Base-by-base conservation (phyloP, 2,329 filamentous ascomycete species). In the Septoria linicola region DNA sequence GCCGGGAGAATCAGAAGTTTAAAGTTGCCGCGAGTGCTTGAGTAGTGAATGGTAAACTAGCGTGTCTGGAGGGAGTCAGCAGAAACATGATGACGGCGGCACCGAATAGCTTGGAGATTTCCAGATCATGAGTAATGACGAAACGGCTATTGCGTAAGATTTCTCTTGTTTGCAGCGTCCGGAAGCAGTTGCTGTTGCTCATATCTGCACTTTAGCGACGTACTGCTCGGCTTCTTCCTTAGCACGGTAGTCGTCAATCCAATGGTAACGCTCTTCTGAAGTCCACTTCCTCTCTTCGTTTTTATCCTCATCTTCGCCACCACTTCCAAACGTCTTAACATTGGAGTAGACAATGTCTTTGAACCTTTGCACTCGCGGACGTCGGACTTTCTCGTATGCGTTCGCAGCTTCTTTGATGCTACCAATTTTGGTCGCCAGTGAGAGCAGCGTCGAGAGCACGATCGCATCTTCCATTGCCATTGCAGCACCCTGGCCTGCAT, bases 381-480 rank as follows among this genome's bases (percentile, higher is more conserved):
- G 23, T 14, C 50, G 37, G 8, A 53, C 30, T 13, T 30, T 39
- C 10, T 53, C 50, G 19, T 53, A 53, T 11, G 43, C 32, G 13
- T 32, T 36, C 23, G 35, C 21, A 6, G 48, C 31, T 19, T 35
- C 23, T 13, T n/a, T n/a, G 11, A 40, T 20, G 10, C 35, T 30
- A 11, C 27, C 25, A 13, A 34, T 32, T 14, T 13, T 10, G n/a
- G 11, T 20, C 13, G 37, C 21, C 16, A 17, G 27, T 8, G 43
- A 36, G 3, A 53, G 11, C 8, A 53, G 39, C 10, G 39, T 41
- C 1, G 50, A 30, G 16, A 53, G 50, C 1, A 53, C 30, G 1
- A 43, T 43, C 16, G 43, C 50, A 34, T 53, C 50, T 14, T 53
- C 49, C 14, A 53, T 53, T 8, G 50, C 50, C 37, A 48, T 53